Base-by-base conservation (phyloP, 495 filamentous ascomycete species). In the Podospora bellae-mahoneyi region DNA sequence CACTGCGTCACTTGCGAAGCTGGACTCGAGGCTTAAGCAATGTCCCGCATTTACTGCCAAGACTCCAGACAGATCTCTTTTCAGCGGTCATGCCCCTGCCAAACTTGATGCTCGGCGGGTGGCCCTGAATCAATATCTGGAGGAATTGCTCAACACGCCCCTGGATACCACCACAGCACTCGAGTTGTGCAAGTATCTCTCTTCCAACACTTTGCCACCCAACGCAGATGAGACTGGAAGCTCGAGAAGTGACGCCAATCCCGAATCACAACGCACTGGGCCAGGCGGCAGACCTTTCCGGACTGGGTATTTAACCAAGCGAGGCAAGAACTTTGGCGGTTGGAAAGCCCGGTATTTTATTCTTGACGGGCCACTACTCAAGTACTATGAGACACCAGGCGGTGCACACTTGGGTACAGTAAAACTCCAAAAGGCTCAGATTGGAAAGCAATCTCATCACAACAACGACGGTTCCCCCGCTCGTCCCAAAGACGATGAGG, bases 261-360 rank as follows among this genome's bases (percentile, higher is more conserved):
- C 62, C 76, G 76, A 81, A 82, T 67, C 73, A 59, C 74, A 78
- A 48, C 82, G 78, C 62, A 77, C 75, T 28, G 86, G 87, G 0
- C 82, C 87, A 9, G 85, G 90, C 68, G 88, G 87, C 3, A 88
- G 87, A 64, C 87, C 90, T 1, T 83, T 88, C 69, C 94, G 94
- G 74, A 93, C 89, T 74, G 95, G 95, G 18, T 98, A 97, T 81
- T 82, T 99, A 34, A 97, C 95, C 6, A 99, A 99, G 80, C 84
- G 91, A 66, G 95, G 95, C 28, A 99, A 99, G 82, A 97, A 97
- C 71, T 98, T 98, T 78, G 95, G 95, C 27, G 95, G 95, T n/a
- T 99, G 95, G 95, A 99, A 99, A 76, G 92, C 92, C 18, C 85
- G 95, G 65, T 98, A 91, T 75, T 99, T 99, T 72, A 85, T 97